Base-by-base conservation (phyloP, 768 basidiomycete genomes). In the Pulveroboletus sp. region DNA sequence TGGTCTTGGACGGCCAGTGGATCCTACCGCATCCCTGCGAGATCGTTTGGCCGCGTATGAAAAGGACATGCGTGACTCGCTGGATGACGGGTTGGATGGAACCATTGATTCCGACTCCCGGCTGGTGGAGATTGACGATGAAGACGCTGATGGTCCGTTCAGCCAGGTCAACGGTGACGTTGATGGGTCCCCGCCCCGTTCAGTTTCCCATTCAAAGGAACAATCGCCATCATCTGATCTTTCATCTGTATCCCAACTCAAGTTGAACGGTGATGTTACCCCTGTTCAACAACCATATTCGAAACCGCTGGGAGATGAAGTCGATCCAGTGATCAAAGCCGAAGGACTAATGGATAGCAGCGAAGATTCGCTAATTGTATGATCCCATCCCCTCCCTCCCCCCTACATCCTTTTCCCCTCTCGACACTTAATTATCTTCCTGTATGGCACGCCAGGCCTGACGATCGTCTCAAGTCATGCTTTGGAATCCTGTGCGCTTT, bases 301-400 rank as follows among this genome's bases (percentile, higher is more conserved):
- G 6, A 62, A 69, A 32, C 79, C 83, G 12, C 68, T 71, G 43
- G 81, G 80, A 24, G 83, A 85, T 53, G 75, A 70, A 45, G 75
- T 76, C 24, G 71, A 76, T 51, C 71, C 79, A 6, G 77, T 75
- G 11, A 70, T 77, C n/a, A 72, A 75, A 60, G 76, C 69, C 25
- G 85, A 88, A 59, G 84, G 82, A n/a, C 71, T 86, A 32, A 68
- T 82, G 65, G 82, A 87, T 60, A 66, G 71, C 48, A 84, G 79
- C 62, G 84, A 87, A 69, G 78, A 79, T 63, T 81, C 82, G 38
- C 57, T 75, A 51, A 72, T 74, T 61, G 62, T 59, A 56, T 74
- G 57, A 62, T 25, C 25, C 49, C 21, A 12, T 23, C 33, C 31
- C 2, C 57, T 12, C 6, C 33, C 31, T 2, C 57, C 12, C 6